Evolutionary conservation across 2,329 filamentous ascomycete species (phyloP).

Genomic region (Torrubiella hemipterigena): DNA sequence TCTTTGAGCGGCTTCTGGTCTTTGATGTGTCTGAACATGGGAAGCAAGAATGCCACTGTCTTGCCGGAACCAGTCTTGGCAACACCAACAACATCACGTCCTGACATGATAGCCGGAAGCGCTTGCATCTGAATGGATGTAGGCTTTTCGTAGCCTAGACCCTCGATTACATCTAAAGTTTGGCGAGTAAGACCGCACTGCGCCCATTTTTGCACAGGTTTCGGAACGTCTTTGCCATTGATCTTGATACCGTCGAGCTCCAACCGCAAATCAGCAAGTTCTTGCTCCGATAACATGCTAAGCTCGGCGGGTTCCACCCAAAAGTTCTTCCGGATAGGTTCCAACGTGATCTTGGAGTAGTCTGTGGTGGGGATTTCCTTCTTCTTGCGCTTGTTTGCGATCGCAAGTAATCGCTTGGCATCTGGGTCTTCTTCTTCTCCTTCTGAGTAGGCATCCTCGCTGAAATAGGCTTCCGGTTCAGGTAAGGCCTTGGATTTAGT

Average conservation of each 20-base stretch:
- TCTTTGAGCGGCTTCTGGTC: constrained; percentile 75
- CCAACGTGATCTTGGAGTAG: constrained; percentile 75
- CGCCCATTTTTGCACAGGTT: constrained; percentile 92
- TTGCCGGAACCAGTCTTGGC: constrained; percentile 98
- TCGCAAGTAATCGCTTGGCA: constrained; percentile 35
- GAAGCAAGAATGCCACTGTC: constrained; percentile 87
- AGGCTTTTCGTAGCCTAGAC: constrained; percentile 73
- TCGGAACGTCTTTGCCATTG: constrained; percentile 74
- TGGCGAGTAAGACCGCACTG: constrained; percentile 85
- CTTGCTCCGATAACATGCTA: constrained; percentile 69
- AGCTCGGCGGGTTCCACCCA: constrained; percentile 86
- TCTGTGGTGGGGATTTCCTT: constrained; percentile 86
- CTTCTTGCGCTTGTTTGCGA: constrained; percentile 66
- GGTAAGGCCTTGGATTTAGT: constrained; percentile 37
- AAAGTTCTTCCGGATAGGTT: constrained; percentile 85
- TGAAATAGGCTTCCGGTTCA: constrained; percentile 77
- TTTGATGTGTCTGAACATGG: constrained; percentile 97
- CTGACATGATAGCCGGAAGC: constrained; percentile 89
- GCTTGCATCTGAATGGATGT: constrained; percentile 95
- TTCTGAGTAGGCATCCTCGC: constrained; percentile 62
- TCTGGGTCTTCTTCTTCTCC: constrained; percentile 35
- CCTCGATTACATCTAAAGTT: constrained; percentile 73
- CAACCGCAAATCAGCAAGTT: constrained; percentile 67
- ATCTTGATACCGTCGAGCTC: constrained; percentile 96
- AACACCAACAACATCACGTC: constrained; percentile 87